These are phyloP conservation scores for Paraconiothyrium brasiliense DNA, from an alignment of 2,329 filamentous ascomycete species.

Conservation along the genomic window DNA sequence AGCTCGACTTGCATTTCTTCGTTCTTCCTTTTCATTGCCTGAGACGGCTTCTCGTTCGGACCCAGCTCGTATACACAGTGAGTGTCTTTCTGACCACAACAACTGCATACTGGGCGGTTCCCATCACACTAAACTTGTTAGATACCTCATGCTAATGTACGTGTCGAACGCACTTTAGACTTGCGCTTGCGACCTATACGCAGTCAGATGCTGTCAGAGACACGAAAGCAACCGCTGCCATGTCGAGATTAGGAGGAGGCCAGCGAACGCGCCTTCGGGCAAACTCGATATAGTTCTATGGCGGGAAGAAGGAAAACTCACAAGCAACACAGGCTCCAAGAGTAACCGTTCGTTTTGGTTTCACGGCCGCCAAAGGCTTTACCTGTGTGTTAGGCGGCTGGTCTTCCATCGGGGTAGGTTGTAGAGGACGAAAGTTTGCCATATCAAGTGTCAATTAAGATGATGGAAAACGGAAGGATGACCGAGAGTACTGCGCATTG, in stretches of 20 bases:
- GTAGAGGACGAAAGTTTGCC: constrained; percentile 42
- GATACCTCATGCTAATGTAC: not conserved
- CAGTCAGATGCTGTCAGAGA: not conserved
- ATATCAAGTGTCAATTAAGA: constrained; percentile 23
- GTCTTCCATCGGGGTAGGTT: constrained; percentile 45
- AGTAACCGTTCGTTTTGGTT: constrained; percentile 46
- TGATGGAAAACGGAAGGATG: not conserved
- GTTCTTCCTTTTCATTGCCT: constrained; percentile 49
- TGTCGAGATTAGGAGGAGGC: not conserved
- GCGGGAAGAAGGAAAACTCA: constrained; percentile 2
- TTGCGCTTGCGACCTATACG: constrained; percentile 37
- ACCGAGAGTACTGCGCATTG: not conserved
- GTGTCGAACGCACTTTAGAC: constrained; percentile 32
- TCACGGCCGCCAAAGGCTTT: constrained; percentile 35
- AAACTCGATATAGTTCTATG: not conserved
- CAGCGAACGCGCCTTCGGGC: not conserved
- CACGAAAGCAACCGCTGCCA: not conserved
- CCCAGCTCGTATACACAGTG: constrained; percentile 46
- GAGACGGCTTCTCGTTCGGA: constrained; percentile 46
- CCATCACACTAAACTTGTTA: constrained; percentile 37
- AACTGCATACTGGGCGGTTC: constrained; percentile 41
- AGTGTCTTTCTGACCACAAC: constrained; percentile 45
- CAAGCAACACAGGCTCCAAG: constrained; percentile 48
- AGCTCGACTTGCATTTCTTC: constrained; percentile 49
- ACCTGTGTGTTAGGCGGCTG: constrained; percentile 29